phyloP scores from a whole-genome alignment of 441 rosid species.

The Heliophila coronopifolia region DNA sequence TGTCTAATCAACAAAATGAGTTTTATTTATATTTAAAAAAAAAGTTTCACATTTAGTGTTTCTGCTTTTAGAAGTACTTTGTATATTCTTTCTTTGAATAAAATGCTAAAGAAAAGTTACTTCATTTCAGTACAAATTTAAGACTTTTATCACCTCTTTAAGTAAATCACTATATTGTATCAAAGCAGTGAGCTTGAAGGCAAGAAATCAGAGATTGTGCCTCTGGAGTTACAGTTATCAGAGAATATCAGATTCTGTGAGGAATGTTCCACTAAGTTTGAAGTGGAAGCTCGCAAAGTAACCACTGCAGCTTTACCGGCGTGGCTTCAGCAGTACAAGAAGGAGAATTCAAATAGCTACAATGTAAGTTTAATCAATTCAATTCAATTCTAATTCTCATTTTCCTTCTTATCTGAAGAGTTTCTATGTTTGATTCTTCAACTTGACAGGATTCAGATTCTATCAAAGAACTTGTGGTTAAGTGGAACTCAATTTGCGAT shows the following conservation, averaged over 20 bases:
- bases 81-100: not conserved
- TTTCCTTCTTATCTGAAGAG: not conserved
- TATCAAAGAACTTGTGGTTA: slow-evolving; percentile 46
- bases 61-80: slow-evolving; percentile 24
- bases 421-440: slow-evolving; percentile 6
- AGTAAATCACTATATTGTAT: not conserved
- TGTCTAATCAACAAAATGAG: not conserved
- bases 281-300: slow-evolving; percentile 36
- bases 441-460: slow-evolving; percentile 43
- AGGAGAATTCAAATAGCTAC: slow-evolving; percentile 33
- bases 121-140: not conserved
- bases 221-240: slow-evolving; percentile 31
- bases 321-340: slow-evolving; percentile 56
- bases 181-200: slow-evolving; percentile 21
- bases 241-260: slow-evolving; percentile 38
- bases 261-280: slow-evolving; percentile 43
- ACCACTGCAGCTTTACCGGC: slow-evolving; percentile 42
- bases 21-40: slow-evolving; percentile 1
- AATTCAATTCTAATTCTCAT: slow-evolving; percentile 6
- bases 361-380: slow-evolving; percentile 6
- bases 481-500: slow-evolving; percentile 56
- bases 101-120: slow-evolving; percentile 9
- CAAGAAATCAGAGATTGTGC: slow-evolving; percentile 19
- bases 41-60: slow-evolving; percentile 28
- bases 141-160: slow-evolving; percentile 23